Conservation (phyloP, 2,329 filamentous ascomycete genomes). For the Cladosporium sp. region DNA sequence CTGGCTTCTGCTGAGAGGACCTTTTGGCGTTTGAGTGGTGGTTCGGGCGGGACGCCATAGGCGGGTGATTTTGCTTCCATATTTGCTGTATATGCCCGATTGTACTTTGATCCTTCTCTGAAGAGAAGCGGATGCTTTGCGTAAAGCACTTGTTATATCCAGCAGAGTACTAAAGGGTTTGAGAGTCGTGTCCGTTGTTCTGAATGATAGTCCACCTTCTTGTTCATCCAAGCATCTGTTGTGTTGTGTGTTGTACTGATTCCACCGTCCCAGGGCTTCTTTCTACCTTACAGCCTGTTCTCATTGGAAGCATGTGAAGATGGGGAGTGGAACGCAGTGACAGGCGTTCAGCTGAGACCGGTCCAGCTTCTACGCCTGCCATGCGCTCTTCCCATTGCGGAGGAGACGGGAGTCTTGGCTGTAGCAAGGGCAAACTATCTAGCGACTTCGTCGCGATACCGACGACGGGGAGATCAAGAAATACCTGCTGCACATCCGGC, state of each 20-base stretch:
- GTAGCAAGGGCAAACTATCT: background rate
- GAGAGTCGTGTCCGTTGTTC: no score
- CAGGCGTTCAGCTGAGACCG: constrained; percentile 1
- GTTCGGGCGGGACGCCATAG: constrained; percentile 30
- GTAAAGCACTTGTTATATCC: no score
- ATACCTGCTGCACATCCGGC: background rate
- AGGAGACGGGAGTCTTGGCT: constrained; percentile 9
- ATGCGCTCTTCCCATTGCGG: background rate
- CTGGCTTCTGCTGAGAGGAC: constrained; percentile 11
- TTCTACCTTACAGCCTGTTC: no score
- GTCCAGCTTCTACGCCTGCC: background rate
- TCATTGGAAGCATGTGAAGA: constrained; percentile 4
- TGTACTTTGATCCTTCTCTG: no score
- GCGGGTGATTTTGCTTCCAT: constrained; percentile 26
- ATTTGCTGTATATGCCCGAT: background rate
- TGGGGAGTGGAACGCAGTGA: background rate
- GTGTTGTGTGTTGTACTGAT: no score
- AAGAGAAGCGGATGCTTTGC: background rate
- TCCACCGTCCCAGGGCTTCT: background rate
- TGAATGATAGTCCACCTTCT: no score
- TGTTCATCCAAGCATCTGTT: no score
- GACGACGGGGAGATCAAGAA: background rate
- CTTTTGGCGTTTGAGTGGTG: constrained; percentile 30
- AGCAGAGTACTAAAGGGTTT: no score
- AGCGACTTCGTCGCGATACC: constrained; percentile 1